Evolutionary conservation across 1,139 yeast genomes (phyloP).

Genomic region (Taphrina sp.): DNA sequence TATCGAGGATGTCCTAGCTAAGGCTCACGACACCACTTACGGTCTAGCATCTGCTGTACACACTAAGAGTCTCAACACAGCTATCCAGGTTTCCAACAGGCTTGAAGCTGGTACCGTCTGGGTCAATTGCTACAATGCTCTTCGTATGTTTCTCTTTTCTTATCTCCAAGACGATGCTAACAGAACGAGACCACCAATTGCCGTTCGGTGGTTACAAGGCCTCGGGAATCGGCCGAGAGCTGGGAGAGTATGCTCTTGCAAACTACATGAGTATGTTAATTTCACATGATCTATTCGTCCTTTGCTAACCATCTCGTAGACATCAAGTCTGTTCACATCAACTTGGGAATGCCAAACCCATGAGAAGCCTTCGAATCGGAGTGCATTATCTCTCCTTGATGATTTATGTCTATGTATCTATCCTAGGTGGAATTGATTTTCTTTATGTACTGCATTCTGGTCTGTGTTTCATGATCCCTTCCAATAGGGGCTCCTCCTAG

Average conservation of each 20-base stretch:
- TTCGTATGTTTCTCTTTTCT: too few relatives aligned
- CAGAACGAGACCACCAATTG: slow-evolving; percentile 60
- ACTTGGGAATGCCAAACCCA: slow-evolving; percentile 33
- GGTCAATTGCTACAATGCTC: slow-evolving; percentile 79
- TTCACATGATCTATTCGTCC: not conserved
- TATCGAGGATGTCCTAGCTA: slow-evolving; percentile 63
- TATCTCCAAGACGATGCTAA: too few relatives aligned
- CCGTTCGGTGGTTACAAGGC: slow-evolving; percentile 82
- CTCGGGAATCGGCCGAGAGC: slow-evolving; percentile 90
- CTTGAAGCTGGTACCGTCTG: slow-evolving; percentile 80
- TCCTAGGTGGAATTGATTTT: too few relatives aligned
- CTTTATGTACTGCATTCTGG: too few relatives aligned
- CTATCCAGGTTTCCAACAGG: slow-evolving; percentile 62
- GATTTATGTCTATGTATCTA: too few relatives aligned
- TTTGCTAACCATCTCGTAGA: slow-evolving; percentile 45
- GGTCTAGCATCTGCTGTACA: slow-evolving; percentile 87
- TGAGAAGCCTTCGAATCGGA: too few relatives aligned
- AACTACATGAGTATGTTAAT: slow-evolving; percentile 55
- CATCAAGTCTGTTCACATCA: slow-evolving; percentile 61
- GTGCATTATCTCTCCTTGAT: too few relatives aligned
- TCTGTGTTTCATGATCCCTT: too few relatives aligned
- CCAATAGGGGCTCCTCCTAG: too few relatives aligned
- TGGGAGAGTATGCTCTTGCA: slow-evolving; percentile 80
- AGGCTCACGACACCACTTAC: slow-evolving; percentile 72
- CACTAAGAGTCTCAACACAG: slow-evolving; percentile 61